These are phyloP conservation scores for Pestalotiopsis sp. DNA, from an alignment of 2,329 filamentous ascomycete species.

Conservation along the genomic window DNA sequence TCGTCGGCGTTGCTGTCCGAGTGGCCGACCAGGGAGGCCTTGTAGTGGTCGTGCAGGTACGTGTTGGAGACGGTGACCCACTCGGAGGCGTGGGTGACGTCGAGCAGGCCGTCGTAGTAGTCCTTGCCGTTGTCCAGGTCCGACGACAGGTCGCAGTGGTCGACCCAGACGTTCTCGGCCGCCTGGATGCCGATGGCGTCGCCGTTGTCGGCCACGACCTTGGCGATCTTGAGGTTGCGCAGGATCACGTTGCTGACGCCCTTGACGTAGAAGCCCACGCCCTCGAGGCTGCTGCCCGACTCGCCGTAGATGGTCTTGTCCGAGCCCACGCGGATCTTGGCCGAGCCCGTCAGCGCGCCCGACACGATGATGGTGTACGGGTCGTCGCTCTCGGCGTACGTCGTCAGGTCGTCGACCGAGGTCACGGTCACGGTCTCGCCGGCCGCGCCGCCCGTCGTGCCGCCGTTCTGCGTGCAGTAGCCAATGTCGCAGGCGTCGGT, in stretches of 20 bases:
- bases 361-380: conserved; percentile 47
- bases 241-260: conserved; percentile 60
- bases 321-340: conserved; percentile 46
- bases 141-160: conserved; percentile 67
- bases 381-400: conserved; percentile 48
- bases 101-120: conserved; percentile 69
- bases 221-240: conserved; percentile 61
- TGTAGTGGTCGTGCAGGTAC: conserved; percentile 50
- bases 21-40: conserved; percentile 52
- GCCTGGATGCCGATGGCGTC: conserved; percentile 62
- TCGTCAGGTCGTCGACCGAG: conserved; percentile 48
- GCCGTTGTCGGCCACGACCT: conserved; percentile 56
- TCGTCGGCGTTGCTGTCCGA: conserved; percentile 58
- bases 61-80: conserved; percentile 54
- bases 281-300: conserved; percentile 41
- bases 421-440: conserved; percentile 57
- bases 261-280: conserved; percentile 55
- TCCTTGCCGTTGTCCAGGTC: conserved; percentile 65
- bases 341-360: conserved; percentile 42
- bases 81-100: conserved; percentile 64
- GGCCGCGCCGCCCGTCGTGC: conserved; percentile 55
- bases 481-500: conserved; percentile 23
- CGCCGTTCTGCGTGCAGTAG: conserved; percentile 22
- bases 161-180: conserved; percentile 65
- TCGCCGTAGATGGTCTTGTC: conserved; percentile 54